phyloP scores from a whole-genome alignment of 768 basidiomycete species.

The Chalciporus sphaerocephalus region DNA sequence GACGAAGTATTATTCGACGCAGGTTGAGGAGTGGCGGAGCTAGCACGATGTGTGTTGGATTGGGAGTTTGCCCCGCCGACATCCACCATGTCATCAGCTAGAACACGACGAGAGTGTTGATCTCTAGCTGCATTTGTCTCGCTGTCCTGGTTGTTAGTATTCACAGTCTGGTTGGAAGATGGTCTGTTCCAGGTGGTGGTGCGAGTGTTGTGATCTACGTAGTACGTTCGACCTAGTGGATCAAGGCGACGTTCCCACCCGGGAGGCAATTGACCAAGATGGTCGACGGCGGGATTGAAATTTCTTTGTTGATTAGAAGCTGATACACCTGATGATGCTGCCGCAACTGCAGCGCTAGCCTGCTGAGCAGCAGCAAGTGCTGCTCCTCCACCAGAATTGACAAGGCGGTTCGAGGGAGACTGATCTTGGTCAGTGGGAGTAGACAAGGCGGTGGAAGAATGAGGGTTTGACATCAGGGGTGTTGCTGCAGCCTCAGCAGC shows the following conservation, averaged over 20 bases:
- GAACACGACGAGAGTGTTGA: conserved; percentile 77
- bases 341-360: conserved; percentile 13
- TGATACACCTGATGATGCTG: conserved; percentile 40
- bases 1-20: conserved; percentile 34
- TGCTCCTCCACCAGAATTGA: conserved; percentile 31
- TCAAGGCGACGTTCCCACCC: conserved; percentile 99
- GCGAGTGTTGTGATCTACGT: conserved; percentile 97
- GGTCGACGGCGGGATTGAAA: conserved; percentile 94
- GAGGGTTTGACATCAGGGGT: conserved; percentile 39
- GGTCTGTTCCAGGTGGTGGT: conserved; percentile 98
- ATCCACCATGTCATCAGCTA: conserved; percentile 84
- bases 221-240: conserved; percentile 93
- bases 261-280: conserved; percentile 81
- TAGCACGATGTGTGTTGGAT: conserved; percentile 40
- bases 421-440: conserved; percentile 30
- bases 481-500: conserved; percentile 48
- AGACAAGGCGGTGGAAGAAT: conserved; percentile 22
- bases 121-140: conserved; percentile 85
- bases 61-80: conserved; percentile 46
- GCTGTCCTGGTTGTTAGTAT: conserved; percentile 63
- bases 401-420: conserved; percentile 30
- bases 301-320: conserved; percentile 61
- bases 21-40: conserved; percentile 30
- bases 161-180: conserved; percentile 68
- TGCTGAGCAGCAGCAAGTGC: conserved; percentile 20